These are phyloP conservation scores for Prunus armeniaca DNA, from an alignment of 306 rosid genomes.

Conservation along the genomic window DNA sequence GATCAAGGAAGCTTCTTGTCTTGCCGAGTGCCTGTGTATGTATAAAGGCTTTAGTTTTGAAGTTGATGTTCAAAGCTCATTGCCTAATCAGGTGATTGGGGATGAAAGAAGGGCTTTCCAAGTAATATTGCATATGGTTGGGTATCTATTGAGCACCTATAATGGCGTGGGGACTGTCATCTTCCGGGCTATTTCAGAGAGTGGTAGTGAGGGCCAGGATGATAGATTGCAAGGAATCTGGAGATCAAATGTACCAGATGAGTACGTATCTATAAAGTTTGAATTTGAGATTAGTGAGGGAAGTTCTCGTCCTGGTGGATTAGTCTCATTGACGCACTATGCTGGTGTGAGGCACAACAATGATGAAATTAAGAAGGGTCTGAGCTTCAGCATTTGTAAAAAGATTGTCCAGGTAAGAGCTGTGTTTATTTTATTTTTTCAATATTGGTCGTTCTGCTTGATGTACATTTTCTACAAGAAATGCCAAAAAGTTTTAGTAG, in stretches of 20 bases:
- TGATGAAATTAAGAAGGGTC: slow-evolving; percentile 46
- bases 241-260: slow-evolving; percentile 43
- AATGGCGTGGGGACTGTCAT: slow-evolving; percentile 38
- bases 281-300: slow-evolving; percentile 48
- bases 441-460: background rate
- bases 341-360: slow-evolving; percentile 33
- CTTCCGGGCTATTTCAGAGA: slow-evolving; percentile 43
- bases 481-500: background rate
- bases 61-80: slow-evolving; percentile 55
- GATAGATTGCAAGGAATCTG: slow-evolving; percentile 39
- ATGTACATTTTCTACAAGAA: background rate
- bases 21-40: slow-evolving; percentile 67
- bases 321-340: slow-evolving; percentile 28
- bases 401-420: slow-evolving; percentile 58
- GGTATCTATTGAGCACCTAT: slow-evolving; percentile 46
- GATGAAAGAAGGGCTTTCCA: slow-evolving; percentile 76
- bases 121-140: slow-evolving; percentile 72
- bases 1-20: slow-evolving; percentile 68
- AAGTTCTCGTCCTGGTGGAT: slow-evolving; percentile 36
- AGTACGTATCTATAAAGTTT: slow-evolving; percentile 46
- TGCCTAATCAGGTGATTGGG: slow-evolving; percentile 64
- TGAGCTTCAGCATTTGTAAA: slow-evolving; percentile 70
- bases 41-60: slow-evolving; percentile 56
- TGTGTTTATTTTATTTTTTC: background rate
- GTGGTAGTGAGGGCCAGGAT: slow-evolving; percentile 38